A percentile compares a stretch with the other conserved stretches of the same genome.
phyloP scores from a whole-genome alignment of 192 early-diverging fungal genomes.

The Phycomyces blakesleeanus region DNA sequence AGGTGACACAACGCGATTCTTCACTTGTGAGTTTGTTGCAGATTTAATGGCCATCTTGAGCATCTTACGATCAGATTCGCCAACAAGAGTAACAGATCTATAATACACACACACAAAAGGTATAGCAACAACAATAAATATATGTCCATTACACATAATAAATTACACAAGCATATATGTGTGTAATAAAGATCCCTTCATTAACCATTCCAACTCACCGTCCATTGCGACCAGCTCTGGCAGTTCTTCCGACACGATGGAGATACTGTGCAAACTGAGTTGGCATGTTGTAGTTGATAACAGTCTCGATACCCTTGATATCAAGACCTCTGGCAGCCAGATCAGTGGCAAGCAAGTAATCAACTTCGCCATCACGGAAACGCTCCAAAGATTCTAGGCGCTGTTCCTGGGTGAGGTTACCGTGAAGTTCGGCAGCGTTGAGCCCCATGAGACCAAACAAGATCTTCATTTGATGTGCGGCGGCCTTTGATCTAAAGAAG shows the following conservation, averaged over 20 bases:
- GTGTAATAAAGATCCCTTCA: no score
- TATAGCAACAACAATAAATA: conserved; percentile 8
- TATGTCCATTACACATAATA: background rate
- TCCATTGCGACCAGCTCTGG: conserved; percentile 84
- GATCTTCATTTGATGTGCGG: conserved; percentile 98
- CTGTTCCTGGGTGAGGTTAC: conserved; percentile 88
- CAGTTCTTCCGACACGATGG: conserved; percentile 94
- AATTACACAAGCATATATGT: no score
- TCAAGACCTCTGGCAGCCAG: conserved; percentile 95
- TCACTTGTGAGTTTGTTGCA: conserved; percentile 68
- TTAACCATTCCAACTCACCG: conserved; percentile 30
- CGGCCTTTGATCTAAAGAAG: conserved; percentile 93
- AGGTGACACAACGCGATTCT: conserved; percentile 83
- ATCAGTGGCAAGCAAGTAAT: conserved; percentile 94
- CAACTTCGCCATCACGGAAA: conserved; percentile 82
- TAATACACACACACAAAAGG: no score
- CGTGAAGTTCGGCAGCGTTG: conserved; percentile 89
- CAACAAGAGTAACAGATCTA: conserved; percentile 83
- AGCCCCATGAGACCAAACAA: conserved; percentile 88
- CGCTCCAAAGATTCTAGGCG: conserved; percentile 86
- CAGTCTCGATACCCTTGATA: conserved; percentile 93
- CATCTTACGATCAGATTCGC: conserved; percentile 90
- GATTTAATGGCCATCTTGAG: conserved; percentile 92
- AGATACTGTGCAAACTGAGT: conserved; percentile 88
- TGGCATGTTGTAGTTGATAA: conserved; percentile 99